Evolutionary conservation across 352 stramenopile genomes (phyloP).

Genomic region (Globisporangium parvum): DNA sequence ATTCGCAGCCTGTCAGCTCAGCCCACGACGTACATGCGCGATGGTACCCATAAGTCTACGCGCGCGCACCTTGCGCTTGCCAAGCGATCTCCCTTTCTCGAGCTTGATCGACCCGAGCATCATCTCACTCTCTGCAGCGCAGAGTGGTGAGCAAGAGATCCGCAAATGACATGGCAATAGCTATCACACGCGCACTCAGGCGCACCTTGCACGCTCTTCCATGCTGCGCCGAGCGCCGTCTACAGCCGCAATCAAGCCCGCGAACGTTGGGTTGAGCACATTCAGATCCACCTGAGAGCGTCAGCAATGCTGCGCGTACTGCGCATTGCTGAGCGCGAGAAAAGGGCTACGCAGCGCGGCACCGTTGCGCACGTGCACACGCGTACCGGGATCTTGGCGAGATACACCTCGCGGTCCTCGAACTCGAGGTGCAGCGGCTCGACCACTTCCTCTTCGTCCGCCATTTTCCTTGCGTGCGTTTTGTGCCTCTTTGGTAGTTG

Average conservation of each 20-base stretch:
- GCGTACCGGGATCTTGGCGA: constrained; percentile 80
- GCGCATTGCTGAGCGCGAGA: too few relatives aligned
- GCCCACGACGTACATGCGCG: too few relatives aligned
- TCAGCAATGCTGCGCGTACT: too few relatives aligned
- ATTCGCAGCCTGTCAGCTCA: too few relatives aligned
- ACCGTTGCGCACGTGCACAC: background rate
- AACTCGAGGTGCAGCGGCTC: constrained; percentile 86
- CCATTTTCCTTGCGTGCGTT: too few relatives aligned
- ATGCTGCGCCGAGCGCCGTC: constrained; percentile 64
- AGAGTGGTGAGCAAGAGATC: too few relatives aligned
- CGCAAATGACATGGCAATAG: too few relatives aligned
- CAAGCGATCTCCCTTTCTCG: constrained; percentile 62
- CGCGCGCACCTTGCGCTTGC: constrained; percentile 62
- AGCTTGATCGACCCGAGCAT: constrained; percentile 83
- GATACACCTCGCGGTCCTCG: constrained; percentile 83
- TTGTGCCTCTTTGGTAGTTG: too few relatives aligned
- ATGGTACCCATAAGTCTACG: too few relatives aligned
- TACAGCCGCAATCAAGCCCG: constrained; percentile 20
- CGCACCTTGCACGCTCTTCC: constrained; percentile 80
- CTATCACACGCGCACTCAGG: background rate
- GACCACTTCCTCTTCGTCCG: constrained; percentile 86
- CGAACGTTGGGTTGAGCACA: too few relatives aligned
- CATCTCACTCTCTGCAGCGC: constrained; percentile 64
- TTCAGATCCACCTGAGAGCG: background rate
- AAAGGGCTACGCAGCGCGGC: too few relatives aligned